Evolutionary conservation across 75 land plant genomes (phyloP), one percentile per base, ranked within the genome.

Genomic region (Sequoiadendron giganteum): DNA sequence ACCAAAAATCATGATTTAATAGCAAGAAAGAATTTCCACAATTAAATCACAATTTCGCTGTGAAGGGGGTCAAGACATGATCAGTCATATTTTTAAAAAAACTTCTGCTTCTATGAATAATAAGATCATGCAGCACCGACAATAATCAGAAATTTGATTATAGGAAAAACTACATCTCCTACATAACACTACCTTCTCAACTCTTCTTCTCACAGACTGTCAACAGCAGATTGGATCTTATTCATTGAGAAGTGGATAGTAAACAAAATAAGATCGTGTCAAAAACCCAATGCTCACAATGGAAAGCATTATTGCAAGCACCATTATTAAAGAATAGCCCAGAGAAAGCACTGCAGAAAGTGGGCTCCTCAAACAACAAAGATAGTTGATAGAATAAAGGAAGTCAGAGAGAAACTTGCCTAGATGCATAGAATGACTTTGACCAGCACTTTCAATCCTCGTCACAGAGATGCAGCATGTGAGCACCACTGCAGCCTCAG

Each of bases 241-340:
- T 95, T 94, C 7, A 96, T 95, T 25, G 98, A 96, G 91, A 95
- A 96, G 36, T 97, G 95, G 92, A 85, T 93, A 94, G 83, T 95
- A 94, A 78, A 95, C 93, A 77, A 96, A 95, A 89, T 92, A 95
- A 92, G 95, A 95, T 15, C 94, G 91, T n/a, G 90, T 90, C 49
- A 96, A 88, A 92, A 96, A 95, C 13, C 98, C 98, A 81, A 96
- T 89, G 39, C 95, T 93, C 70, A 94, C 94, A 1, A 95, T 95
- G 0, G 95, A 85, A 16, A 96, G 89, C 95, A 96, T 93, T 84
- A 96, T 91, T 16, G 97, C 98, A 40, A 93, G 19, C n/a, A 90
- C 96, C 93, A 95, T 96, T 86, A 96, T 88, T 48, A 96, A 87
- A 14, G 93, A 92, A 84, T 96, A 95, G 5, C 95, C 98, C 13